Evolutionary conservation across 768 basidiomycete genomes (phyloP).

Genomic region (Amanita inopinata): DNA sequence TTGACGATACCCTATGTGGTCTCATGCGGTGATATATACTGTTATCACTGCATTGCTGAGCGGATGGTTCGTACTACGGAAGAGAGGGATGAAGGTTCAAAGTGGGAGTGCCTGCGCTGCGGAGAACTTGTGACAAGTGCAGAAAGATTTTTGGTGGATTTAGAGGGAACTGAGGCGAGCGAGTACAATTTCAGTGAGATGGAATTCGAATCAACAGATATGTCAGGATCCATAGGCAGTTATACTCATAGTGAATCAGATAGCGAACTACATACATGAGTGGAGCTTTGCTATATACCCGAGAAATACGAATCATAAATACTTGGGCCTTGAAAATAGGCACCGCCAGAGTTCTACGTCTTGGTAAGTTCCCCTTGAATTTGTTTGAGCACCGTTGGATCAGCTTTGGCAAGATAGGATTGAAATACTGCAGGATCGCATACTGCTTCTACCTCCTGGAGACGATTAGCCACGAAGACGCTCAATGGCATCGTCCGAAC

Average conservation of each 20-base stretch:
- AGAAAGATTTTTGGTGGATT: conserved; percentile 45
- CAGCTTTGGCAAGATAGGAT: conserved; percentile 53
- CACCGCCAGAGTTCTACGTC: conserved; percentile 9
- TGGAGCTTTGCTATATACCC: no score
- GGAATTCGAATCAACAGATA: conserved; percentile 38
- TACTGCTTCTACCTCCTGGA: conserved; percentile 54
- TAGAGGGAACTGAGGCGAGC: conserved; percentile 34
- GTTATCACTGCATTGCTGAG: conserved; percentile 88
- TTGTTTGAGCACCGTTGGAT: conserved; percentile 66
- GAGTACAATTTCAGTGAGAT: conserved; percentile 51
- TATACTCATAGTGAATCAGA: conserved; percentile 32
- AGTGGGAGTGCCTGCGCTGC: conserved; percentile 85
- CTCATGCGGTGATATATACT: conserved; percentile 80
- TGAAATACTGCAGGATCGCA: conserved; percentile 56
- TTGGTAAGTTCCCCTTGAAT: conserved; percentile 43
- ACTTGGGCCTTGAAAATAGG: conserved; percentile 1
- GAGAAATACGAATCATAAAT: no score
- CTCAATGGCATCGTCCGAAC: conserved; percentile 62
- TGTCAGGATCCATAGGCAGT: conserved; percentile 47
- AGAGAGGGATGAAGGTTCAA: conserved; percentile 43
- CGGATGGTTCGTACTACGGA: conserved; percentile 67
- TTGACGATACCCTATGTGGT: conserved; percentile 78
- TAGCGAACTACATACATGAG: conserved; percentile 6
- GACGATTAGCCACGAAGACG: conserved; percentile 41
- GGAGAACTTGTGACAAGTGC: conserved; percentile 52